Conservation (phyloP, 2,329 filamentous ascomycete genomes). For the Alternaria consortialis region DNA sequence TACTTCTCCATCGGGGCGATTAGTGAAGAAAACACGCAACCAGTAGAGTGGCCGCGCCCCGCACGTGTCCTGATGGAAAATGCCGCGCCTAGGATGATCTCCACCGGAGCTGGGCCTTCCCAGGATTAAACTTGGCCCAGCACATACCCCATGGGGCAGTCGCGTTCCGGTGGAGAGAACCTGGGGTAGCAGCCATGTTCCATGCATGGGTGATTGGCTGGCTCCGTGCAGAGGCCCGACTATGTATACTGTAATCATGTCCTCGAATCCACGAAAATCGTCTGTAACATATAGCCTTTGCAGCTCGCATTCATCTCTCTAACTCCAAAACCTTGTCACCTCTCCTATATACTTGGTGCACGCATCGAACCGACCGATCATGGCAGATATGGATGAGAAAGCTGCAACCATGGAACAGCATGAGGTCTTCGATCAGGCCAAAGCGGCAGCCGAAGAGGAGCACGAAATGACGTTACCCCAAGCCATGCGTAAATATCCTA, state of each 20-base stretch:
- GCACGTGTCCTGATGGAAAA: not conserved
- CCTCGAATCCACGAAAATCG: not conserved
- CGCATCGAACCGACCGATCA: not conserved
- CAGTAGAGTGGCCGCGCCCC: not conserved
- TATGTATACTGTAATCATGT: not conserved
- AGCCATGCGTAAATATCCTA: constrained; percentile 80
- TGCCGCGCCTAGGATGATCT: not conserved
- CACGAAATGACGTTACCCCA: constrained; percentile 64
- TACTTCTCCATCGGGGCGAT: not conserved
- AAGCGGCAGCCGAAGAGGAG: constrained; percentile 24
- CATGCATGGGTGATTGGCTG: not conserved
- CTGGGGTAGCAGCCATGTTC: constrained; percentile 5
- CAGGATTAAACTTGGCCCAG: not conserved
- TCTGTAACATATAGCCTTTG: not conserved
- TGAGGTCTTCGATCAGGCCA: constrained; percentile 17
- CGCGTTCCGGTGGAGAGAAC: not conserved
- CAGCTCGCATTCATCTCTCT: not conserved
- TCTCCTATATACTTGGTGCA: not conserved
- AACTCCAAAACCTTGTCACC: not conserved
- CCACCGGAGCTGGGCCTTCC: not conserved
- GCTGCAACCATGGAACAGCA: constrained; percentile 8
- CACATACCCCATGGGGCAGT: constrained; percentile 6
- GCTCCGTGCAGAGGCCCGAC: not conserved
- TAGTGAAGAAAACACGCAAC: not conserved
- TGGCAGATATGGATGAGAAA: constrained; percentile 12